These are phyloP conservation scores for Calonectria montana DNA, from an alignment of 2,329 filamentous ascomycete species.

Conservation along the genomic window DNA sequence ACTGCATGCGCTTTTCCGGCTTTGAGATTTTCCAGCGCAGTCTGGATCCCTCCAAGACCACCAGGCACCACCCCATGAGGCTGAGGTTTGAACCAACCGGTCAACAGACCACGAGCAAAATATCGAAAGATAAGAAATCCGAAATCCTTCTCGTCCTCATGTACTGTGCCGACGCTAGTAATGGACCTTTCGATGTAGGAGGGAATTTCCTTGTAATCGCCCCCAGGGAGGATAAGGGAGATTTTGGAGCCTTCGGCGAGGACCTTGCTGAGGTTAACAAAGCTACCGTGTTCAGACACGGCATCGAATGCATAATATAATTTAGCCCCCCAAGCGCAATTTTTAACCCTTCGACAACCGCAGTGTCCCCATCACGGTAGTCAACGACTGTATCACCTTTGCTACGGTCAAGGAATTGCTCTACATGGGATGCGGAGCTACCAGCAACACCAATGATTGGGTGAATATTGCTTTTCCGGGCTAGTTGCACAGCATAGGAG, in stretches of 20 bases:
- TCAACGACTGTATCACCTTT: neutral
- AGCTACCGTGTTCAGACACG: neutral
- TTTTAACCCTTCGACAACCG: neutral
- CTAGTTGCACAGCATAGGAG: neutral
- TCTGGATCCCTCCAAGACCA: neutral
- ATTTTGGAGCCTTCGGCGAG: neutral
- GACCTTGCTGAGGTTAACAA: neutral
- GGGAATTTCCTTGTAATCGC: neutral
- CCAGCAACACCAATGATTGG: neutral
- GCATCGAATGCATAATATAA: neutral
- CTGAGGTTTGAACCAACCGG: neutral
- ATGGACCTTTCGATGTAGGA: neutral
- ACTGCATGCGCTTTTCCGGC: neutral
- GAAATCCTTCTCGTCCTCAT: neutral
- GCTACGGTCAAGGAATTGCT: neutral
- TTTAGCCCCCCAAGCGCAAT: neutral
- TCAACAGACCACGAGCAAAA: neutral
- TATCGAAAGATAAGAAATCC: neutral
- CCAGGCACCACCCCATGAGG: neutral
- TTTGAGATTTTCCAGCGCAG: neutral
- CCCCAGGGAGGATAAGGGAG: neutral
- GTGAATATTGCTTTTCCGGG: neutral
- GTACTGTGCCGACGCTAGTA: neutral
- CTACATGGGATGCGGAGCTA: neutral
- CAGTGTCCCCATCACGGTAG: neutral